These are phyloP conservation scores for Trifolium fragiferum DNA, from an alignment of 306 rosid genomes.

Conservation along the genomic window DNA sequence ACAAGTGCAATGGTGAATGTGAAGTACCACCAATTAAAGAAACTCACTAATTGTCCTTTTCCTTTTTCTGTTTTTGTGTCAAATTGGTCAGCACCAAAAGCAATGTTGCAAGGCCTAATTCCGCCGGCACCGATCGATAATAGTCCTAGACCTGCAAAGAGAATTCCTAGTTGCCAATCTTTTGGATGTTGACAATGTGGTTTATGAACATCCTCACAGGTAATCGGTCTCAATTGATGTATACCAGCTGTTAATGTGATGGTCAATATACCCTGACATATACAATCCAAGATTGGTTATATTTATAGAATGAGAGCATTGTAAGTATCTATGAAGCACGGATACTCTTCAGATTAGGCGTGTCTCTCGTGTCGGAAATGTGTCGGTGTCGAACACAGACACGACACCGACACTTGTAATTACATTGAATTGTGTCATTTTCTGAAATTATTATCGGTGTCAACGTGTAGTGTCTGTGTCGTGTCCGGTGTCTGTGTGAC, in stretches of 20 bases:
- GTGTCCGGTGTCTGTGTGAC: no score
- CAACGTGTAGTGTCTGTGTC: no score
- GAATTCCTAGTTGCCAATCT: slow-evolving; percentile 65
- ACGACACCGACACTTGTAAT: no score
- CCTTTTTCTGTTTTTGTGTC: slow-evolving; percentile 72
- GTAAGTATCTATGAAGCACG: no score
- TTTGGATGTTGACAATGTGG: slow-evolving; percentile 54
- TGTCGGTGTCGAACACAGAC: no score
- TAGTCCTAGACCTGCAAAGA: slow-evolving; percentile 62
- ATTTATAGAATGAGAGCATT: background rate
- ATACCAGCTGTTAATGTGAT: slow-evolving; percentile 73
- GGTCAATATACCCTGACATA: slow-evolving; percentile 67
- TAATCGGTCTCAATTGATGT: slow-evolving; percentile 56
- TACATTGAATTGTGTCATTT: no score
- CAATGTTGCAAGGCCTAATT: slow-evolving; percentile 86
- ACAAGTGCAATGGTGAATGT: slow-evolving; percentile 70
- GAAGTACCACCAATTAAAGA: slow-evolving; percentile 95
- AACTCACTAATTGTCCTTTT: slow-evolving; percentile 65
- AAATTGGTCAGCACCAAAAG: slow-evolving; percentile 87
- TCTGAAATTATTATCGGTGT: no score
- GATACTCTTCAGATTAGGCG: no score
- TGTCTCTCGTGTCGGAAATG: no score
- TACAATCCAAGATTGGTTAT: slow-evolving; percentile 21
- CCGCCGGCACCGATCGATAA: slow-evolving; percentile 84
- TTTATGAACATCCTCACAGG: slow-evolving; percentile 43